Evolutionary conservation across 1,284 basidiomycete genomes (phyloP), one percentile per base, ranked within the genome.

Genomic region (Bondarzewia mesenterica): DNA sequence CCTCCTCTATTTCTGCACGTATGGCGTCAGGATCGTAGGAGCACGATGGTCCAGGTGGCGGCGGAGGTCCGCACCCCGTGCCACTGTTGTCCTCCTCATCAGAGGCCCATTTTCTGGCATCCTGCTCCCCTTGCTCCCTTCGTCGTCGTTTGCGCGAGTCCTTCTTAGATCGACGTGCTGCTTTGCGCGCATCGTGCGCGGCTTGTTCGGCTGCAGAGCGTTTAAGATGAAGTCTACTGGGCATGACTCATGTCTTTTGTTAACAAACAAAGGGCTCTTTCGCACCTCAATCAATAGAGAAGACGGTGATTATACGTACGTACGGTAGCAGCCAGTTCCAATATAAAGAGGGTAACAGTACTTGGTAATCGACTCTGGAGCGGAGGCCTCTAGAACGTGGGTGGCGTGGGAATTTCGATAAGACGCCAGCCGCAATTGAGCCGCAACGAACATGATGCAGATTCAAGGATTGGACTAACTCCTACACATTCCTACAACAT

Each of bases 191-290:
- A 47, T 73, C 69, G 20, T 69, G 75, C 37, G 75, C 74, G n/a
- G 66, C 74, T 57, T 82, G 74, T 60, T 88, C 85, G 48, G 78
- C 77, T 2, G 78, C 77, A 0, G 86, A 87, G 25, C 75, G 76
- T 61, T 89, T 89, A 27, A 89, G 69, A 47, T 72, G 75, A n/a
- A 87, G 69, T 60, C 80, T 85, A 38, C 75, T 70, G n/a, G 53
- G 52, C 53, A 54, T 54, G 38, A 40, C n/a, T n/a, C n/a, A n/a
- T n/a, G n/a, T n/a, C n/a, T n/a, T n/a, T n/a, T n/a, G n/a, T n/a
- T n/a, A n/a, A n/a, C n/a, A n/a, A n/a, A n/a, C n/a, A n/a, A n/a
- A n/a, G n/a, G n/a, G n/a, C n/a, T n/a, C 7, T n/a, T 32, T 3
- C 12, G 5, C 3, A 32, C n/a, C 3, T 10, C 29, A 32, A 7